Conservation (phyloP, 208 protist species). For the Leishmania tropica region DNA sequence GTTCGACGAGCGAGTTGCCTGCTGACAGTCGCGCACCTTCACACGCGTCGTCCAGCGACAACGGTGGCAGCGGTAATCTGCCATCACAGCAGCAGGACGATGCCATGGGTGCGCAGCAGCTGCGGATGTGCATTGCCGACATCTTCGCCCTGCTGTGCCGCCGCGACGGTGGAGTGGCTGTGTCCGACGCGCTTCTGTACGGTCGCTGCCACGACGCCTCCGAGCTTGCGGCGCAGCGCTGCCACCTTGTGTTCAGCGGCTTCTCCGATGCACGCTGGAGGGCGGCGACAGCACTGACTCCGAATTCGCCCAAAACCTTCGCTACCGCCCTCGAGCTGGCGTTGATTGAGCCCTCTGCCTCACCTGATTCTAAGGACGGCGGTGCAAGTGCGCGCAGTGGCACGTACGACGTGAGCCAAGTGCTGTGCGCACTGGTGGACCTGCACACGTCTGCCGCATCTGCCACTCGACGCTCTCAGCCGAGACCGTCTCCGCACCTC, state of each 20-base stretch:
- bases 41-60: neutral
- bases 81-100: slow-evolving; percentile 5
- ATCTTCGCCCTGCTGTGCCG: slow-evolving; percentile 28
- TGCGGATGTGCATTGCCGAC: slow-evolving; percentile 26
- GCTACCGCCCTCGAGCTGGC: neutral
- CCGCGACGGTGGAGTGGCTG: slow-evolving; percentile 11
- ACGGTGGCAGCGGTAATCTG: neutral
- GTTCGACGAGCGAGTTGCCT: neutral
- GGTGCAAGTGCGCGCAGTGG: neutral
- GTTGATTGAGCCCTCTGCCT: neutral
- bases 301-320: neutral
- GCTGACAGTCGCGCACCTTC: neutral
- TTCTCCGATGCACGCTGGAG: slow-evolving; percentile 22
- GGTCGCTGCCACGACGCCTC: slow-evolving; percentile 30
- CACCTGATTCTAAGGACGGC: neutral
- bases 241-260: slow-evolving; percentile 18
- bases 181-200: slow-evolving; percentile 34
- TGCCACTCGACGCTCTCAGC: neutral
- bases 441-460: slow-evolving; percentile 11
- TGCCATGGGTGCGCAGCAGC: slow-evolving; percentile 10
- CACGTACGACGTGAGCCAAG: slow-evolving; percentile 1
- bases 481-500: neutral
- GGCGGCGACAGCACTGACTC: slow-evolving; percentile 3
- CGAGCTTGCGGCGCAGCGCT: slow-evolving; percentile 17
- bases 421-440: slow-evolving; percentile 21